These are phyloP conservation scores for Entomortierella lignicola DNA, from an alignment of 192 early-diverging fungal genomes.

Conservation along the genomic window DNA sequence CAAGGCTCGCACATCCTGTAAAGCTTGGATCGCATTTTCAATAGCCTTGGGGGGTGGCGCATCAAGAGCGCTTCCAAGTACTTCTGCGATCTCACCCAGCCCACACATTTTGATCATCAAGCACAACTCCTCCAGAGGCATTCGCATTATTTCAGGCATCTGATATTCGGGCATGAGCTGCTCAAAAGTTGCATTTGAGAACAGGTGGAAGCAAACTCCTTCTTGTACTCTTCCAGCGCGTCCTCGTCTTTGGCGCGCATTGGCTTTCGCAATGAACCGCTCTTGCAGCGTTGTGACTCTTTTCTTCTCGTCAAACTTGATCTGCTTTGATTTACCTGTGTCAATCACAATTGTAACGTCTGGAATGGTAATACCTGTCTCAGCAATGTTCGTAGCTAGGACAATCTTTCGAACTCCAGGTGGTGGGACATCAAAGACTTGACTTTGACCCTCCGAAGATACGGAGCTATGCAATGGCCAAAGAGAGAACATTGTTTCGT, in stretches of 20 bases:
- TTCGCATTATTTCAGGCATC: slow-evolving; percentile 83
- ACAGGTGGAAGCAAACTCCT: slow-evolving; percentile 84
- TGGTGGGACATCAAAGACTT: slow-evolving; percentile 69
- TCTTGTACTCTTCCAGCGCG: slow-evolving; percentile 84
- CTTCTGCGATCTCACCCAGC: slow-evolving; percentile 63
- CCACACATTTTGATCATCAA: slow-evolving; percentile 77
- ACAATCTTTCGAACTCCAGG: slow-evolving; percentile 75
- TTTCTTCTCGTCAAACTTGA: slow-evolving; percentile 73
- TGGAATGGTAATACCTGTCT: slow-evolving; percentile 85
- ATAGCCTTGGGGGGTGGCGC: slow-evolving; percentile 74
- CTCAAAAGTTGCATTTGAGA: slow-evolving; percentile 62
- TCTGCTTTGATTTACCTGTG: slow-evolving; percentile 78
- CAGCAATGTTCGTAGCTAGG: slow-evolving; percentile 83
- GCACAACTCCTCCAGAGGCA: slow-evolving; percentile 88
- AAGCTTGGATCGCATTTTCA: slow-evolving; percentile 66
- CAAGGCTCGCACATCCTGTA: slow-evolving; percentile 68
- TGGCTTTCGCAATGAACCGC: slow-evolving; percentile 74
- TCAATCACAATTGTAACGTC: slow-evolving; percentile 87
- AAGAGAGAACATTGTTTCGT: slow-evolving; percentile 58
- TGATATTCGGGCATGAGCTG: slow-evolving; percentile 69
- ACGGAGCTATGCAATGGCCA: slow-evolving; percentile 73
- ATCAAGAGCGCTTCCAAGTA: slow-evolving; percentile 73
- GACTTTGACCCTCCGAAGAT: slow-evolving; percentile 73
- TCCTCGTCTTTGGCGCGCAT: slow-evolving; percentile 77
- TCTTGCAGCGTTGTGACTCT: slow-evolving; percentile 70